phyloP scores from a whole-genome alignment of 768 basidiomycete species.

The Mycena leptocephala region DNA sequence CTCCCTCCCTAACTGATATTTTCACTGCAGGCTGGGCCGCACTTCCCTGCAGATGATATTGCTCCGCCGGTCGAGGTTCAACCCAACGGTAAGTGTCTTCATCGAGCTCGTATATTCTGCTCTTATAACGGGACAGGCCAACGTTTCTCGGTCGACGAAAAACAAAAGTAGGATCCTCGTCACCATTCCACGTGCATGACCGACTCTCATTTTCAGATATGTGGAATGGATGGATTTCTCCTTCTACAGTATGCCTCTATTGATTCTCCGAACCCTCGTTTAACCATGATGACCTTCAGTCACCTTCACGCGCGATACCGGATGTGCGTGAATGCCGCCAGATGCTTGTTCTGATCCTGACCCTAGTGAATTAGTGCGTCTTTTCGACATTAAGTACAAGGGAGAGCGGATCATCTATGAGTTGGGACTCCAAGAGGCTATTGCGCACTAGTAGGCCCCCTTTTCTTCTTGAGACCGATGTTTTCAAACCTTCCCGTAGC shows the following conservation, averaged over 20 bases:
- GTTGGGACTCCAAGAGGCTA: conserved; percentile 46
- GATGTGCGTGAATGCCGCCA: conserved; percentile 42
- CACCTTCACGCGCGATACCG: conserved; percentile 71
- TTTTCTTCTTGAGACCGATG: not conserved
- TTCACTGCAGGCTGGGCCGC: conserved; percentile 1
- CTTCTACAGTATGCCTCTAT: conserved; percentile 29
- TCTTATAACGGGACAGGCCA: conserved; percentile 21
- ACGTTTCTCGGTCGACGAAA: conserved; percentile 34
- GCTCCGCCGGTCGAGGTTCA: conserved; percentile 37
- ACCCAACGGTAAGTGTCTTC: conserved; percentile 25
- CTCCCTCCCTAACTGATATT: not conserved
- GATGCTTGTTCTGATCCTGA: conserved; percentile 47
- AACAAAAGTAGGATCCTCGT: conserved; percentile 14
- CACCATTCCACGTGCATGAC: not conserved
- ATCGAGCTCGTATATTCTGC: not conserved
- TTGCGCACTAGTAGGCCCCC: conserved; percentile 28
- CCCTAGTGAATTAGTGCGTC: conserved; percentile 7
- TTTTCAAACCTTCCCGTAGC: conserved; percentile 28
- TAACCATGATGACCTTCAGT: conserved; percentile 50
- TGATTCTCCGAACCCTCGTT: not conserved
- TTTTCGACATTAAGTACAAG: conserved; percentile 49
- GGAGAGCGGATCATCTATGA: conserved; percentile 71
- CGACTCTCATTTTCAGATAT: conserved; percentile 20
- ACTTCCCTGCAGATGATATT: conserved; percentile 24
- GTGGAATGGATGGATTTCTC: conserved; percentile 44